Percentiles rank a stretch among this genome's conserved stretches.
phyloP scores from a whole-genome alignment of 352 stramenopile genomes.

The Globisporangium uncinulatum region DNA sequence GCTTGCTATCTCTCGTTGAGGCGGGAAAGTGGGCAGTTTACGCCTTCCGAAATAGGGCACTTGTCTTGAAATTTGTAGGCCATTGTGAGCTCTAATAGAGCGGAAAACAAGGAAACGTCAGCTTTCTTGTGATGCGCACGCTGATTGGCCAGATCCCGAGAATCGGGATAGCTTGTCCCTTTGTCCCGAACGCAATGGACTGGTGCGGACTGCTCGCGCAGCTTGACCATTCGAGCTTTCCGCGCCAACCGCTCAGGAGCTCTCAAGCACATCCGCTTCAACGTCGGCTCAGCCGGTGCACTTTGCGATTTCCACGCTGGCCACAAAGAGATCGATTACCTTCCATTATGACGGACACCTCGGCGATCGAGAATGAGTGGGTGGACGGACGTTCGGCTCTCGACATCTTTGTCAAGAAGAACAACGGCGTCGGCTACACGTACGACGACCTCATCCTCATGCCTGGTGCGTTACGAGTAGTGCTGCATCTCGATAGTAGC shows the following conservation, averaged over 20 bases:
- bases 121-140: no score
- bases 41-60: no score
- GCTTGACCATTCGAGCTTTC: conserved; percentile 25
- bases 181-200: not conserved
- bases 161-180: not conserved
- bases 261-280: not conserved
- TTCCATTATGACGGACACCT: conserved; percentile 17
- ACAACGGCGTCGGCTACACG: conserved; percentile 68
- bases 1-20: not conserved
- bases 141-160: no score
- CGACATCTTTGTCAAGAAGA: conserved; percentile 86
- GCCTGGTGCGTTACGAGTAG: conserved; percentile 26
- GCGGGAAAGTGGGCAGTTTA: not conserved
- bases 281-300: not conserved
- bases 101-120: no score
- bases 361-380: conserved; percentile 40
- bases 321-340: no score
- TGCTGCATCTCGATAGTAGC: not conserved
- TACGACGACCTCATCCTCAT: conserved; percentile 78
- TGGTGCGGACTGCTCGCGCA: no score
- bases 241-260: conserved; percentile 4
- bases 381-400: conserved; percentile 70
- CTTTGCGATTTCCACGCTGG: conserved; percentile 4
- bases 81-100: no score
- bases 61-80: no score